Percentiles rank a stretch among this genome's conserved stretches.
Evolutionary conservation across 192 early-diverging fungal genomes (phyloP).

Genomic region (Coemansia sp.): DNA sequence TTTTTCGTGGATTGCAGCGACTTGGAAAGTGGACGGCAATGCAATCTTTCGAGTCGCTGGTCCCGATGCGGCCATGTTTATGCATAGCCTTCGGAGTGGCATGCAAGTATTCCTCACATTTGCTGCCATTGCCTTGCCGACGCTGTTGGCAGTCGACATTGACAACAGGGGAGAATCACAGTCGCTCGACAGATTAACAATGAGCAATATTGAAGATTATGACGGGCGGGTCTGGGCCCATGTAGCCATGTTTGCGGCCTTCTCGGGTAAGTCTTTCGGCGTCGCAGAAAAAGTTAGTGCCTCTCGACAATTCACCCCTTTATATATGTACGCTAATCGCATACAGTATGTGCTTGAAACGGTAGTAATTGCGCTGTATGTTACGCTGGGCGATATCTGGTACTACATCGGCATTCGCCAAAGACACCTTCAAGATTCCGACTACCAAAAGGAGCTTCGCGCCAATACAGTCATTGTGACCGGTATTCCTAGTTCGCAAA

Average conservation of each 20-base stretch:
- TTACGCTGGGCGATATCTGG: not conserved
- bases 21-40: constrained; percentile 4
- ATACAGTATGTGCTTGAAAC: too few species aligned
- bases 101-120: constrained; percentile 1
- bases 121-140: constrained; percentile 2
- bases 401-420: constrained; percentile 4
- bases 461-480: constrained; percentile 15
- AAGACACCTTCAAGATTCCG: constrained; percentile 6
- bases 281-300: not conserved
- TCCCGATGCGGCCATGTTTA: constrained; percentile 21
- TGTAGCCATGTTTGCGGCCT: constrained; percentile 1
- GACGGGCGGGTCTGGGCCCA: constrained; percentile 19
- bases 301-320: too few species aligned
- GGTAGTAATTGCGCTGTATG: not conserved
- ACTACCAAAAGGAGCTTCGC: constrained; percentile 1
- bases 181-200: constrained; percentile 13
- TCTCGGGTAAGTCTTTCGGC: constrained; percentile 2
- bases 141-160: constrained; percentile 4
- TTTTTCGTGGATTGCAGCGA: constrained; percentile 1
- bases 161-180: not conserved
- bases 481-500: not conserved
- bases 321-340: not conserved
- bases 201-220: constrained; percentile 13
- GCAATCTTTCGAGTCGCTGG: constrained; percentile 6
- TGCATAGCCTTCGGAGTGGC: constrained; percentile 12